These are phyloP conservation scores for Penicillium vulpinum DNA, from an alignment of 2,329 filamentous ascomycete species.

Conservation along the genomic window DNA sequence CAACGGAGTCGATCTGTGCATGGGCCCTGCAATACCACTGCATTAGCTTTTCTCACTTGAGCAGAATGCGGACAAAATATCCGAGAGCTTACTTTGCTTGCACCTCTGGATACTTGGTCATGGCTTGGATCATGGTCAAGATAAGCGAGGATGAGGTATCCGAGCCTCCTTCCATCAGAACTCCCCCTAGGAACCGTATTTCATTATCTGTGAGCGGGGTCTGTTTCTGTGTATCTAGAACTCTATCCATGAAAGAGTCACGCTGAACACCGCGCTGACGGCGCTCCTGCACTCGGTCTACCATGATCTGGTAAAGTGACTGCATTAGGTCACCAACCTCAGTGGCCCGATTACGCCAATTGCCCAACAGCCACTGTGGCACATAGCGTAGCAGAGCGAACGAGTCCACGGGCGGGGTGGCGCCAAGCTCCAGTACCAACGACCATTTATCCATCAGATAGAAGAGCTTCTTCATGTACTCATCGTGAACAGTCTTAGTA, in stretches of 20 bases:
- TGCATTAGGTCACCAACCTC: neutral
- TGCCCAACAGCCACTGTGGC: neutral
- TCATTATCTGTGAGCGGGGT: neutral
- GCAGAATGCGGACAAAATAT: neutral
- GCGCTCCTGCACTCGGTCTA: neutral
- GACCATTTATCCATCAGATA: conserved; percentile 6
- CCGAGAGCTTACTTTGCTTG: neutral
- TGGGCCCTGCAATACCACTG: neutral
- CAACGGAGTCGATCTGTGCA: neutral
- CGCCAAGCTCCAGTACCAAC: neutral
- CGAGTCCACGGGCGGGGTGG: neutral
- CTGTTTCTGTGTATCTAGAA: neutral
- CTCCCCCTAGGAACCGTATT: neutral
- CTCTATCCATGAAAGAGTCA: neutral
- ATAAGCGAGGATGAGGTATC: neutral
- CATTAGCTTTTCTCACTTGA: neutral
- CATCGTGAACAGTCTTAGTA: neutral
- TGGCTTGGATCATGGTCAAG: neutral
- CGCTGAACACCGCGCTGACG: neutral
- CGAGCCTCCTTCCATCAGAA: conserved; percentile 1
- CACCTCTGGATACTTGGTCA: neutral
- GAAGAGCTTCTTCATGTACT: neutral
- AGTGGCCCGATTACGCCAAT: neutral
- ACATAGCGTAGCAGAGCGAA: neutral
- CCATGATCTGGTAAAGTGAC: neutral